Base-by-base conservation (phyloP, 176 grass and related monocot genomes). In the Carex littledalei region DNA sequence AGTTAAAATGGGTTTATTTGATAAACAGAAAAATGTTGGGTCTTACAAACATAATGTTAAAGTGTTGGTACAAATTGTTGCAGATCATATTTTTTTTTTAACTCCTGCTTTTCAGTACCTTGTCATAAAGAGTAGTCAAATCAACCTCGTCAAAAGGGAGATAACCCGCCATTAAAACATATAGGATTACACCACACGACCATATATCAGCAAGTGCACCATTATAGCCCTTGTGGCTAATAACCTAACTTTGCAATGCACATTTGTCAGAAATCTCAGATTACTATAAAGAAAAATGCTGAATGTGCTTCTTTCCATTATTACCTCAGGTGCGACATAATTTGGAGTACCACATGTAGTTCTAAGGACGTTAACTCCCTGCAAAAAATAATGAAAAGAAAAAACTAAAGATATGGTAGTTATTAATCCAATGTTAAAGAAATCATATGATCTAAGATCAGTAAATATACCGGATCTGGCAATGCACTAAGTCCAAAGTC, bases 301-400 rank as follows among this genome's bases (percentile, higher is more conserved):
- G 13, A 77, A 31, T 76, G 73, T 31, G 12, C 49, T 55, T 77
- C 15, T 55, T 54, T 77, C 67, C 69, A 78, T 71, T 57, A 62
- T 31, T 88, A 98, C 96, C 93, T 98, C 96, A 55, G 96, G 93
- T 89, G 96, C 96, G 74, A 98, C 96, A 98, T 98, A 98, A 83
- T 98, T 98, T 8, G 96, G 96, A 18, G 96, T 98, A 85, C 96
- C 96, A 94, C 96, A 98, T 39, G 96, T 98, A 63, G 96, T 95
- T 58, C 71, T 91, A 68, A 98, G 69, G 84, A 98, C 80, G 47
- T 76, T 76, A 68, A 82, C 85, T 85, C 91, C 93, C 96, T 98
- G 82, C 60, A 95, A 55, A 17, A 56, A 76, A 84, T 14, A 56
- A 86, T 39, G 5, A 90, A 5, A 59, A 84, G 84, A 50, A 18